phyloP scores from a whole-genome alignment of 1,284 basidiomycete genomes.

The Mixia osmundae region DNA sequence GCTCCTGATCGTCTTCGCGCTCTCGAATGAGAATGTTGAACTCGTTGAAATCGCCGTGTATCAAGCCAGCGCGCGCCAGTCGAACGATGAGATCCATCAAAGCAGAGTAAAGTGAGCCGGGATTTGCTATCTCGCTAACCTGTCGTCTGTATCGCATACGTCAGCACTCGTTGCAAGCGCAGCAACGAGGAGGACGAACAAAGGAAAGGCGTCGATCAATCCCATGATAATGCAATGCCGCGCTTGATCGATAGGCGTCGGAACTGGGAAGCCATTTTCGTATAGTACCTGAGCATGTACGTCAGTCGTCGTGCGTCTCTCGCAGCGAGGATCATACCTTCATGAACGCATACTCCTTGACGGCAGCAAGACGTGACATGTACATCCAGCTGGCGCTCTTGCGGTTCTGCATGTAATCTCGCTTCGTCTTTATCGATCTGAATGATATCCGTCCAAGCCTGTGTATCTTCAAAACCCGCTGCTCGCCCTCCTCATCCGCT shows the following conservation, averaged over 20 bases:
- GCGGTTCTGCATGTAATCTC: slow-evolving; percentile 88
- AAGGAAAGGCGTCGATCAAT: slow-evolving; percentile 79
- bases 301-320: not conserved
- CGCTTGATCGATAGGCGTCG: slow-evolving; percentile 76
- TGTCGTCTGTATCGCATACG: slow-evolving; percentile 40
- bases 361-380: slow-evolving; percentile 83
- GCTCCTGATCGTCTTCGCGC: slow-evolving; percentile 10
- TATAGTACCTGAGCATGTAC: slow-evolving; percentile 44
- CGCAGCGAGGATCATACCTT: slow-evolving; percentile 34
- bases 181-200: slow-evolving; percentile 32
- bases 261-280: slow-evolving; percentile 81
- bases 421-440: slow-evolving; percentile 83
- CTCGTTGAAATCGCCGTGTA: slow-evolving; percentile 98
- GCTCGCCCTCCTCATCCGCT: slow-evolving; percentile 52
- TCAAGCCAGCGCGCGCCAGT: slow-evolving; percentile 73
- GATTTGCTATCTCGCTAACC: slow-evolving; percentile 55
- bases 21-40: slow-evolving; percentile 86
- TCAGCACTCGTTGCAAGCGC: slow-evolving; percentile 3
- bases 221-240: slow-evolving; percentile 92
- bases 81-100: slow-evolving; percentile 93
- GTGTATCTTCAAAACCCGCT: slow-evolving; percentile 80
- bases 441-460: slow-evolving; percentile 91
- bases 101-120: slow-evolving; percentile 68
- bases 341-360: slow-evolving; percentile 98
- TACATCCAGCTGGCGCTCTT: slow-evolving; percentile 99